Evolutionary conservation across 2,329 filamentous ascomycete species (phyloP), one percentile per base, ranked within the genome.

Genomic region (Coleophoma crateriformis): DNA sequence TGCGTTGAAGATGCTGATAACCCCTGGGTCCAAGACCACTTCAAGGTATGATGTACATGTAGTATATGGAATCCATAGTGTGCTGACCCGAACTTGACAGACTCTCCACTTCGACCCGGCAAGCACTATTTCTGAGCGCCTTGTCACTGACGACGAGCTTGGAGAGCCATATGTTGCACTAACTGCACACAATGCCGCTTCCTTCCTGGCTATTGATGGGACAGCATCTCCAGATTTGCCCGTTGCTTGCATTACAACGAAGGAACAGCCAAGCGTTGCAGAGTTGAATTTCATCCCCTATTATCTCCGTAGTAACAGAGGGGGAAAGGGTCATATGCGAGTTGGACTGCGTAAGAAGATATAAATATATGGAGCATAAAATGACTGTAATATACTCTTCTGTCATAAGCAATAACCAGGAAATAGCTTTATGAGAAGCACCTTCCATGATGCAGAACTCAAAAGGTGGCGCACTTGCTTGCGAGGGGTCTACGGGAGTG

Each of bases 1-100:
- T 84, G 79, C 50, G 71, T 77, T 4, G 81, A 85, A 58, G 80
- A 84, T 49, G 58, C 70, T 7, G 79, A 84, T 56, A 81, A 83
- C 50, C 34, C 64, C 1, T 81, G 76, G 76, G 78, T 77, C 46
- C 57, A 66, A 1, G 71, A 80, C 55, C 78, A 82, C 60, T 81
- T 81, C 67, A 78, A 73, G 56, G 66, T 47, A 32, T 32, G 37
- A n/a, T 35, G 7, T 17, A 38, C 35, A 19, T 19, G 3, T 19
- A 41, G 5, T 19, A 34, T 20, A 20, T 15, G 8, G 13, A n/a
- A 14, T 3, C 15, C 12, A 32, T 33, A 14, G 20, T 13, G 14
- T 41, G 17, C 40, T 42, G 14, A 42, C 13, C 20, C 19, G 14
- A 43, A 12, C 39, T 12, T 38, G 22, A 13, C 4, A 45, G 43